Evolutionary conservation across 1,284 basidiomycete genomes (phyloP), one percentile per base, ranked within the genome.

Genomic region (Calocybe gambosa): DNA sequence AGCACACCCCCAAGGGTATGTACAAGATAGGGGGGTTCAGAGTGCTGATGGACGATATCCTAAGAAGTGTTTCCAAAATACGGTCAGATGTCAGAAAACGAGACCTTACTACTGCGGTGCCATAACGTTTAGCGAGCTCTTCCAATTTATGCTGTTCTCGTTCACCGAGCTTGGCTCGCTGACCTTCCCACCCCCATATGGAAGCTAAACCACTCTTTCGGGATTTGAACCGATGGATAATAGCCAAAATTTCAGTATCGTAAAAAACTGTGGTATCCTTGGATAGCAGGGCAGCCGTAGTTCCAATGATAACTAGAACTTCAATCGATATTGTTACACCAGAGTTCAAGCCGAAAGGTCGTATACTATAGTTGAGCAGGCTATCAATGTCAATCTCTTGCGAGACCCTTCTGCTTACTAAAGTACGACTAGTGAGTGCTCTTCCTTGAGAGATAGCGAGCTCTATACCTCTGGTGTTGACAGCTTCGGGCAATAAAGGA

Each of bases 101-200:
- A 46, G 35, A 18, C 57, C 77, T 54, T 46, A 87, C 85, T 47
- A 76, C 61, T 16, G 61, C 63, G 1, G 85, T 82, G 15, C 81
- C 77, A 62, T 89, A 89, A 42, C 82, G 75, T 52, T 78, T 75
- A 3, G 81, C 80, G 6, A 90, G 66, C 43, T 89, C 87, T 36
- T 74, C 68, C 35, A 87, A 55, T 58, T 87, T 89, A 39, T 64
- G 70, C 54, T 77, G 73, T 53, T 86, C 87, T 38, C 65, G 67
- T 42, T 82, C 78, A 1, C 75, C 76, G 16, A 72, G 55, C 25
- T 62, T 64, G 31, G 73, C 69, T 31, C 68, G 69, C 45, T 71
- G 75, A 0, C 87, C 87, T 19, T 66, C 65, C 87, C 87, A 90
- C 16, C 74, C 76, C 85, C 85, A 89, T 9, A 90, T 88, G 19